Percentiles rank a stretch among this genome's conserved stretches.
Conservation (phyloP, 1,139 yeast genomes). For the Saccharomycopsis crataegensis region DNA sequence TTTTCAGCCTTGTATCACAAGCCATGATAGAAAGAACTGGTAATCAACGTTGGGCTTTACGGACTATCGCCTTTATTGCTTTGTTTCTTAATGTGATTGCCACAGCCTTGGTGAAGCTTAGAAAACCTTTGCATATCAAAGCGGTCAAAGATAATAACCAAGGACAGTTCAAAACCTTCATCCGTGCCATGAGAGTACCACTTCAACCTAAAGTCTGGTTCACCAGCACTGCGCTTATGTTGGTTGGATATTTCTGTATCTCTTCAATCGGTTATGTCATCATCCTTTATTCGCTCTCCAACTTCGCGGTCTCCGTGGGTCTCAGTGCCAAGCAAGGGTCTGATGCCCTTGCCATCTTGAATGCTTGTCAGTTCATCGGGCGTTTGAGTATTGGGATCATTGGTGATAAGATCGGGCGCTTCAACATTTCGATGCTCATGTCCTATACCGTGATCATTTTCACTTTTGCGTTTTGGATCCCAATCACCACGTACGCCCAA, state of each 20-base stretch:
- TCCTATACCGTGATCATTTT: constrained; percentile 33
- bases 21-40: constrained; percentile 40
- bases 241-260: constrained; percentile 9
- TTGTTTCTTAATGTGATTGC: constrained; percentile 35
- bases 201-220: constrained; percentile 15
- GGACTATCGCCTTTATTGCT: constrained; percentile 44
- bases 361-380: constrained; percentile 47
- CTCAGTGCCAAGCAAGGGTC: constrained; percentile 41
- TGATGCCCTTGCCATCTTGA: constrained; percentile 41
- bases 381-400: constrained; percentile 43
- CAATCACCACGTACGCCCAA: constrained; percentile 42
- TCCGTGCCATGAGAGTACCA: constrained; percentile 1
- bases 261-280: constrained; percentile 39
- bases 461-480: constrained; percentile 45
- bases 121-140: constrained; percentile 17
- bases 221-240: neutral
- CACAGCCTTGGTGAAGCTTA: constrained; percentile 23
- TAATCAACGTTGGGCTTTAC: constrained; percentile 51
- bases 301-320: constrained; percentile 46
- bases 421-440: constrained; percentile 33
- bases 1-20: constrained; percentile 33
- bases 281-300: constrained; percentile 42
- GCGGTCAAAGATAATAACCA: neutral
- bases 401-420: constrained; percentile 44
- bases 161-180: constrained; percentile 17